Evolutionary conservation across 2,329 filamentous ascomycete species (phyloP).

Genomic region (Sphaerostilbella broomeana): DNA sequence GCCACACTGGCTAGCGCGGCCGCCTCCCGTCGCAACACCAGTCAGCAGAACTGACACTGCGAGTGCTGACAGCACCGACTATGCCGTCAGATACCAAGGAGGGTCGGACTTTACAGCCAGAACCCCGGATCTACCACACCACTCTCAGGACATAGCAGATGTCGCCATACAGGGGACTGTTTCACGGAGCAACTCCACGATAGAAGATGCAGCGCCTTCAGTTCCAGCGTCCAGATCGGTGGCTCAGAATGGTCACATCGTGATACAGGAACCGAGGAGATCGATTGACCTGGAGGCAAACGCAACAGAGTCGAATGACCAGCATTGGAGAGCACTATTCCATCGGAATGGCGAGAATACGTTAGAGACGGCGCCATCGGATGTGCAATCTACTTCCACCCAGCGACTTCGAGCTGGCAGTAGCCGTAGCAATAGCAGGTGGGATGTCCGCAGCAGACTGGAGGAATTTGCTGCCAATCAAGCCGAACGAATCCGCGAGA

Average conservation of each 20-base stretch:
- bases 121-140: slow-evolving; percentile 34
- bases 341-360: slow-evolving; percentile 1
- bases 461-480: slow-evolving; percentile 57
- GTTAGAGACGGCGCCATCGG: background rate
- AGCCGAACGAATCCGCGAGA: slow-evolving; percentile 53
- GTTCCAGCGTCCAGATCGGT: slow-evolving; percentile 14
- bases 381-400: slow-evolving; percentile 5
- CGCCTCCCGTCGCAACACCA: slow-evolving; percentile 48
- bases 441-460: slow-evolving; percentile 51
- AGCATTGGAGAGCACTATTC: slow-evolving; percentile 23
- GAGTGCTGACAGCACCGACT: slow-evolving; percentile 58
- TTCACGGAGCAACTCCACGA: slow-evolving; percentile 23
- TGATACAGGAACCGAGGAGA: slow-evolving; percentile 13
- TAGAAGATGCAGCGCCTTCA: slow-evolving; percentile 22
- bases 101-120: slow-evolving; percentile 45
- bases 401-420: slow-evolving; percentile 17
- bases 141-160: slow-evolving; percentile 24
- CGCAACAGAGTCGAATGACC: slow-evolving; percentile 19
- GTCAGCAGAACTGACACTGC: slow-evolving; percentile 56
- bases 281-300: slow-evolving; percentile 25
- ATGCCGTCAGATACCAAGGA: slow-evolving; percentile 55
- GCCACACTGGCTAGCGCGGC: slow-evolving; percentile 50
- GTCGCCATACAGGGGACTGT: too few relatives aligned
- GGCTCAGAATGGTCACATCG: slow-evolving; percentile 19
- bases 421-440: slow-evolving; percentile 36